These are phyloP conservation scores for Cucurbita argyrosperma DNA, from an alignment of 306 rosid genomes.

Conservation along the genomic window DNA sequence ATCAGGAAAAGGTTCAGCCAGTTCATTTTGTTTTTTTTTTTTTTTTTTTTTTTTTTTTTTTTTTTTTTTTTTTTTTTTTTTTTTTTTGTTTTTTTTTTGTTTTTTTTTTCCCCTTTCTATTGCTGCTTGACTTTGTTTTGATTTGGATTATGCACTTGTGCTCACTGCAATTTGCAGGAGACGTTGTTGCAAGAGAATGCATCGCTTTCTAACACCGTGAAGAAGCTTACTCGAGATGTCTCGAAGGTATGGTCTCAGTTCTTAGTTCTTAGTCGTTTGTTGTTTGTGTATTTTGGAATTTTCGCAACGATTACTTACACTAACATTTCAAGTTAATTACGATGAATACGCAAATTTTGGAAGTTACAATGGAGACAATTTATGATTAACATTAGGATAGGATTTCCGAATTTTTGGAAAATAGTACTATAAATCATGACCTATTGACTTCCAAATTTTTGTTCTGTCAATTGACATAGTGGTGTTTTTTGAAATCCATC, in stretches of 20 bases:
- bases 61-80: neutral
- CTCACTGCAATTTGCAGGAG: conserved; percentile 29
- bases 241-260: conserved; percentile 37
- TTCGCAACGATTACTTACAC: neutral
- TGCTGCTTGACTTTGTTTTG: too few relatives aligned
- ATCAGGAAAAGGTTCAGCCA: conserved; percentile 38
- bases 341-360: neutral
- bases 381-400: neutral
- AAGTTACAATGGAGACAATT: neutral
- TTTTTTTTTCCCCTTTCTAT: neutral
- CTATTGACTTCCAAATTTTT: neutral
- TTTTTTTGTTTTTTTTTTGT: conserved; percentile 2
- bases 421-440: neutral
- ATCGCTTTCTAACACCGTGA: conserved; percentile 44
- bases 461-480: neutral
- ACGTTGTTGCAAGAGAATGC: conserved; percentile 48
- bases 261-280: neutral
- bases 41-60: neutral
- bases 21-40: neutral
- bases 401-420: neutral
- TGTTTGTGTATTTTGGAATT: neutral
- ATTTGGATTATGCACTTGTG: neutral
- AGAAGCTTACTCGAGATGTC: conserved; percentile 80
- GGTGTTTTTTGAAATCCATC: neutral
- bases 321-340: neutral